A percentile compares a stretch with the other conserved stretches of the same genome.
phyloP scores from a whole-genome alignment of 208 protist genomes.

The Vickermania spadyakhi region DNA sequence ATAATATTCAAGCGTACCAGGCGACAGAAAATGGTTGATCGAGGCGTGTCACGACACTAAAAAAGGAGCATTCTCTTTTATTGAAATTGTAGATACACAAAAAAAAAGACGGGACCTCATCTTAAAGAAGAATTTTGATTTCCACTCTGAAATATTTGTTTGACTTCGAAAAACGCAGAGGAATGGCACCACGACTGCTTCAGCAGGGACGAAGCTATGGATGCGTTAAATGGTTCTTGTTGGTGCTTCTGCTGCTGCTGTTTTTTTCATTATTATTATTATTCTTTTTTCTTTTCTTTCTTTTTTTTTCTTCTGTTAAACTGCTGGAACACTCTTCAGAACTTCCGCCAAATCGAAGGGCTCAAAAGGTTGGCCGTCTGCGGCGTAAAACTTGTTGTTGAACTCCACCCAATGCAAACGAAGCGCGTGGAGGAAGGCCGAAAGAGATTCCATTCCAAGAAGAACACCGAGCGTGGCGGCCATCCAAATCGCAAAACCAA shows the following conservation, averaged over 20 bases:
- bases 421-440: constrained; percentile 98
- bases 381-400: constrained; percentile 97
- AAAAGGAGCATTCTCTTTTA: too few species aligned
- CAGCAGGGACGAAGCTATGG: not conserved
- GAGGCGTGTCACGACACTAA: too few species aligned
- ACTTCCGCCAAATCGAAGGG: constrained; percentile 77
- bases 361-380: constrained; percentile 86
- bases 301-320: constrained; percentile 2
- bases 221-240: not conserved
- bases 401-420: constrained; percentile 97
- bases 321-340: not conserved
- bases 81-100: constrained; percentile 2
- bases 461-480: constrained; percentile 95
- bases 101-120: not conserved
- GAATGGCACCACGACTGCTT: not conserved
- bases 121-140: not conserved
- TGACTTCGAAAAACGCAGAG: not conserved
- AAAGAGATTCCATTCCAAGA: constrained; percentile 97
- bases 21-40: too few species aligned
- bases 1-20: too few species aligned
- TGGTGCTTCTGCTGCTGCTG: too few species aligned
- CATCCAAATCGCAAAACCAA: constrained; percentile 93
- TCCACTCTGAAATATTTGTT: not conserved
- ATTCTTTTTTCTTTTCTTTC: constrained; percentile 4
- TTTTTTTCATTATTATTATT: constrained; percentile 3